Base-by-base conservation (phyloP, 352 stramenopile species). In the Pilasporangium apinafurcum region DNA sequence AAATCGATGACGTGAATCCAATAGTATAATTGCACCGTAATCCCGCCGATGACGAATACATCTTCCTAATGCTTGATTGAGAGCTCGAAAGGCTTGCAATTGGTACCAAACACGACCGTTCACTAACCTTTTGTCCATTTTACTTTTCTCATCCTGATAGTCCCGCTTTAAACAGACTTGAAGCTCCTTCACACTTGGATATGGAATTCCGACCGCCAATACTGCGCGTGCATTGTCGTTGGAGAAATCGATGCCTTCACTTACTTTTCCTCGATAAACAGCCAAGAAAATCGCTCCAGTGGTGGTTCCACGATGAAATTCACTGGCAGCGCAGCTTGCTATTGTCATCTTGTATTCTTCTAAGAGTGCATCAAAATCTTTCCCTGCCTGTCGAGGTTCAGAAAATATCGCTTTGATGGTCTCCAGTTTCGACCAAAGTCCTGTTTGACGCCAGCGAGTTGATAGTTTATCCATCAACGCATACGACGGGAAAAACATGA, bases 31-130 rank as follows among this genome's bases (percentile, higher is more conserved):
- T 27, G 88, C 82, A 10, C 97, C 97, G 53, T 98, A 99, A 63
- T 99, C 97, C 22, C 86, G 65, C 4, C 87, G 83, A 62, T 99
- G 97, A 21, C 97, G 95, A 68, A 99, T 99, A 25, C 97, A 97
- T 32, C 97, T 84, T 1, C 97, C 97, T 14, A 99, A 79, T 9
- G 96, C 96, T 75, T 99, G 97, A 66, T 99, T 99, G 9, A 99
- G 84, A 10, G 96, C 96, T n/a, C 96, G 83, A 56, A 97, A 96
- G 1, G 96, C 96, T 58, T 99, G 95, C 27, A 99, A 85, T 20
- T 89, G 82, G 65, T 99, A 99, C 97, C 97, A 99, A 13, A 60
- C 56, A 32, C 66, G 57, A 10, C 82, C 82, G 14, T 79, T 84
- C n/a, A 89, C 75, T 12, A 83, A 62, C 26, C 69, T 71, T 31